These are phyloP conservation scores for Phytopythium ostracodes DNA, from an alignment of 352 stramenopile species.

Conservation along the genomic window DNA sequence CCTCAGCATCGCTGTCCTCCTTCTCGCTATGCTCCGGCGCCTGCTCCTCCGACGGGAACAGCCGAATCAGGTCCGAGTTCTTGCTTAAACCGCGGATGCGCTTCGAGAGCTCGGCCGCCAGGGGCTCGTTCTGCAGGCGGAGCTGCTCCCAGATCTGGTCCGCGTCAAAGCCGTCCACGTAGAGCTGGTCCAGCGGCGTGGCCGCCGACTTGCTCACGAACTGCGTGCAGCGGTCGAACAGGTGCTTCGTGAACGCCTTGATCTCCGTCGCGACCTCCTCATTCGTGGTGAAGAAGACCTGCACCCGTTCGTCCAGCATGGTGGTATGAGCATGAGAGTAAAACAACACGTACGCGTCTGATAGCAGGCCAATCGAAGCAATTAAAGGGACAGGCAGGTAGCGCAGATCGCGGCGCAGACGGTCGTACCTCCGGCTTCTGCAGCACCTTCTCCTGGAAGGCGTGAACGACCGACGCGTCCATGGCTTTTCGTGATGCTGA, in stretches of 20 bases:
- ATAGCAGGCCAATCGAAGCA: not conserved
- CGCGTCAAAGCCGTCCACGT: constrained; percentile 78
- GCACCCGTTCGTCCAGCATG: not conserved
- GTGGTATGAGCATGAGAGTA: not conserved
- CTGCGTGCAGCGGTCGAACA: constrained; percentile 69
- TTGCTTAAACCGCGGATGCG: constrained; percentile 69
- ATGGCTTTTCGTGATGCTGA: constrained; percentile 21
- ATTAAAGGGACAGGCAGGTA: not conserved
- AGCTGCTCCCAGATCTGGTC: constrained; percentile 87
- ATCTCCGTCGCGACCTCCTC: constrained; percentile 58
- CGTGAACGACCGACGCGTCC: constrained; percentile 51
- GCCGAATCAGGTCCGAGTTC: constrained; percentile 42
- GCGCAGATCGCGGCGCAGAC: not conserved
- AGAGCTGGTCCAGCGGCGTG: constrained; percentile 67
- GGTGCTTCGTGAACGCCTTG: constrained; percentile 75
- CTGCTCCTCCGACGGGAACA: constrained; percentile 56
- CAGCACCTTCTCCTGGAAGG: constrained; percentile 67
- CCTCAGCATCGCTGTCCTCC: constrained; percentile 17
- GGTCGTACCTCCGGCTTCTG: constrained; percentile 58
- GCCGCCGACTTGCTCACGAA: constrained; percentile 43
- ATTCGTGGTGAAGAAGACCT: constrained; percentile 80
- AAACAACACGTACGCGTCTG: not conserved
- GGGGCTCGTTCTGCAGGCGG: constrained; percentile 70
- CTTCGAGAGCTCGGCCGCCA: constrained; percentile 66
- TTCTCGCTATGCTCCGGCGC: constrained; percentile 25